Conservation (phyloP, 2,329 filamentous ascomycete genomes). For the Aspergillus luchuensis region DNA sequence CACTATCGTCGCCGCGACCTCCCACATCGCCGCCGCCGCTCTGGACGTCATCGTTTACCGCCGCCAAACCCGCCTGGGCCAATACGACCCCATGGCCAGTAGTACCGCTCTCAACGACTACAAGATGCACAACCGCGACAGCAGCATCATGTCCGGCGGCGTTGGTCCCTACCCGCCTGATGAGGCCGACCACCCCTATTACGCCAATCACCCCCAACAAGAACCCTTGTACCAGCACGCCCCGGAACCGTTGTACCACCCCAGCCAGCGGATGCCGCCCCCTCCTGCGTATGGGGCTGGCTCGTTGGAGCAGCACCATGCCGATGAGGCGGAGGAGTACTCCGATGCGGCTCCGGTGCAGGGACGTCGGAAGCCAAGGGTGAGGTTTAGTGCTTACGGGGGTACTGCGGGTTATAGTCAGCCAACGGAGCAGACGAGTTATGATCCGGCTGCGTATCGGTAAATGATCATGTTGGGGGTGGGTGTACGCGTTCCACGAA, state of each 20-base stretch:
- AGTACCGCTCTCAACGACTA: constrained; percentile 34
- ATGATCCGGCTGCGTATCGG: constrained; percentile 38
- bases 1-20: constrained; percentile 49
- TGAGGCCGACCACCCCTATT: constrained; percentile 11
- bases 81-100: constrained; percentile 51
- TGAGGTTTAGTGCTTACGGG: constrained; percentile 27
- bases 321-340: constrained; percentile 31
- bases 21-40: constrained; percentile 50
- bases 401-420: constrained; percentile 26
- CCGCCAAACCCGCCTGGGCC: constrained; percentile 48
- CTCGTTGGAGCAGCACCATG: constrained; percentile 25
- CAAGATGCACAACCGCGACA: constrained; percentile 36
- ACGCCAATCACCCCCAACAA: constrained; percentile 6
- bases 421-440: constrained; percentile 36
- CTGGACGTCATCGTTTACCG: constrained; percentile 55
- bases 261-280: not conserved
- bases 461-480: constrained; percentile 17
- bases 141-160: constrained; percentile 18
- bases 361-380: constrained; percentile 22
- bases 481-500: no score
- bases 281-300: constrained; percentile 2
- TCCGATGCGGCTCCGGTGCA: constrained; percentile 29
- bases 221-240: not conserved
- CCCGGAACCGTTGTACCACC: not conserved
- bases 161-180: constrained; percentile 16